Percentiles rank a stretch among this genome's conserved stretches.
phyloP scores from a whole-genome alignment of 148 eudicot species.

The Linanthus parryae region DNA sequence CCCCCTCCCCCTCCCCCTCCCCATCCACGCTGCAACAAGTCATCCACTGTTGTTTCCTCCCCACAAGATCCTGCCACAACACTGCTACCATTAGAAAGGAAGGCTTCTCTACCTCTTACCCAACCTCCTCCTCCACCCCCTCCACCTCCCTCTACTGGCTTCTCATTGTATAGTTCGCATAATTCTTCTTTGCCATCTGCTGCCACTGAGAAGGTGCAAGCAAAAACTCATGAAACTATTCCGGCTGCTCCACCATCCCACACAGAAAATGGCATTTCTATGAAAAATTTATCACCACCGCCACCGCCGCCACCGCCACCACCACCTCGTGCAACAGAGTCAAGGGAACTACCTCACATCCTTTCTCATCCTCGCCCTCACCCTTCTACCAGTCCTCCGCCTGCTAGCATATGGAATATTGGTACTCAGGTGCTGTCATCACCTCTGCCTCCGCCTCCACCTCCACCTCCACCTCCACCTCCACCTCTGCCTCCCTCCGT shows the following conservation, averaged over 20 bases:
- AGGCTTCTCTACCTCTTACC: conserved; percentile 21
- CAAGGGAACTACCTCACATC: too few species aligned
- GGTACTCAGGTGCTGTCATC: conserved; percentile 8
- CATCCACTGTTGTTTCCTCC: not conserved
- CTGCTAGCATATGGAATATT: not conserved
- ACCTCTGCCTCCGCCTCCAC: conserved; percentile 2
- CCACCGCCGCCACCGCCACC: conserved; percentile 16
- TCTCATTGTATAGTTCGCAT: conserved; percentile 7
- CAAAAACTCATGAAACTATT: conserved; percentile 4
- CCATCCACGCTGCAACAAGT: conserved; percentile 6
- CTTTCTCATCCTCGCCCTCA: too few species aligned
- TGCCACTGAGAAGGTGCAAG: conserved; percentile 12
- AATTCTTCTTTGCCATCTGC: conserved; percentile 6
- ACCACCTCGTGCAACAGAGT: too few species aligned
- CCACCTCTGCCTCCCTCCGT: too few species aligned
- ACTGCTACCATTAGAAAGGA: conserved; percentile 18
- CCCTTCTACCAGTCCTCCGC: too few species aligned
- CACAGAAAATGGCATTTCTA: too few species aligned
- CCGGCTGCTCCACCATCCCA: too few species aligned
- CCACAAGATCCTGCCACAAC: conserved; percentile 13
- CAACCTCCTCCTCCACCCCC: conserved; percentile 22
- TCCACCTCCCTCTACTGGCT: conserved; percentile 24
- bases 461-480: conserved; percentile 5
- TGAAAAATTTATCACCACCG: too few species aligned
- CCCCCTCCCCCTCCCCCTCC: conserved; percentile 8